A percentile compares a stretch with the other conserved stretches of the same genome.
phyloP scores from a whole-genome alignment of 805 yeast species.

The Metschnikowia santaceciliae region DNA sequence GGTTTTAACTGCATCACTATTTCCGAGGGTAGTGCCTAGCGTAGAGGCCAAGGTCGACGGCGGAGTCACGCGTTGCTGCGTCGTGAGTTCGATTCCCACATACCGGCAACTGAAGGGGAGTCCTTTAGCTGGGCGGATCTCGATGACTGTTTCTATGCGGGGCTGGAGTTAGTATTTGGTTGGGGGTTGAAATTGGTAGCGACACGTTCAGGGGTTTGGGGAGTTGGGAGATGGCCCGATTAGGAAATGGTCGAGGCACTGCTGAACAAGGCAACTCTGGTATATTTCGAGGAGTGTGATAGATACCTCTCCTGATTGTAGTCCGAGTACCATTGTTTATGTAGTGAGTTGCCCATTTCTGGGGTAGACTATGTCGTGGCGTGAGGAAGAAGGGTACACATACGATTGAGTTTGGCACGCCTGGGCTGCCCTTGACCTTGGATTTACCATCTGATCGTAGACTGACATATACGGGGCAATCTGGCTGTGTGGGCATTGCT shows the following conservation, averaged over 20 bases:
- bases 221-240: background rate
- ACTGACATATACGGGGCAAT: conserved; percentile 29
- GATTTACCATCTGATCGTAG: conserved; percentile 50
- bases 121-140: conserved; percentile 50
- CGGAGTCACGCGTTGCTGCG: conserved; percentile 46
- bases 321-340: too few relatives aligned
- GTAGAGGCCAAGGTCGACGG: conserved; percentile 36
- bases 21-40: conserved; percentile 2
- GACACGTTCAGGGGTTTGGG: background rate
- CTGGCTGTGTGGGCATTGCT: conserved; percentile 15
- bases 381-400: conserved; percentile 8
- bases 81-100: conserved; percentile 46
- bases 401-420: conserved; percentile 52
- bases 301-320: too few relatives aligned
- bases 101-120: conserved; percentile 44
- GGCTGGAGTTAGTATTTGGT: conserved; percentile 37
- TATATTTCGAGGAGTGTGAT: too few relatives aligned
- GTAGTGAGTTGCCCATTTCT: too few relatives aligned
- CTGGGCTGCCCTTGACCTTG: conserved; percentile 65
- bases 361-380: background rate
- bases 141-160: conserved; percentile 53
- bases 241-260: too few relatives aligned
- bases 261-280: too few relatives aligned
- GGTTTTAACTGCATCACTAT: conserved; percentile 29
- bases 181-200: background rate